phyloP scores from a whole-genome alignment of 2,329 filamentous ascomycete genomes.

The Colletotrichum scovillei region DNA sequence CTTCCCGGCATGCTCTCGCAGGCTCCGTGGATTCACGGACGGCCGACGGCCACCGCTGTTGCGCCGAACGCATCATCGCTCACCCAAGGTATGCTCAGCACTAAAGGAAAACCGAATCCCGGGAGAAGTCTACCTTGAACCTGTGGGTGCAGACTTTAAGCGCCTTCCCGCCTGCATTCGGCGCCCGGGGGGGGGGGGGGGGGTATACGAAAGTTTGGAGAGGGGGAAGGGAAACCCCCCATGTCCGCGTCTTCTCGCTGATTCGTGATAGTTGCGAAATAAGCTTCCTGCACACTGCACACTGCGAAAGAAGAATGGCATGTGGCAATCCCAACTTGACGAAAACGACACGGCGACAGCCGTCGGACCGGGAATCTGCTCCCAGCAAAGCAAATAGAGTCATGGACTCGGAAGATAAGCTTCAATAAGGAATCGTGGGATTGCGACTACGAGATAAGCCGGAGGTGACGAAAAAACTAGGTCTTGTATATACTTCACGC shows the following conservation, averaged over 20 bases:
- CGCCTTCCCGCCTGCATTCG: not conserved
- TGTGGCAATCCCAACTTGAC: not conserved
- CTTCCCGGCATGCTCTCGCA: conserved; percentile 16
- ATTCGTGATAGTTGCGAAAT: not conserved
- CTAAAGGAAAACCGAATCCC: not conserved
- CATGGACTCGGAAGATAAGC: not conserved
- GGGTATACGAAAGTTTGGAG: not conserved
- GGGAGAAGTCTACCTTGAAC: not conserved
- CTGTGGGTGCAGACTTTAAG: not conserved
- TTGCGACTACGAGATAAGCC: not conserved
- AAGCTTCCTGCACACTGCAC: not conserved
- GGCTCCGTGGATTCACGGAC: not conserved
- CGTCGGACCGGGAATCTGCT: not conserved
- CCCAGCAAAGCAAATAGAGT: not conserved
- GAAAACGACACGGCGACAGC: not conserved
- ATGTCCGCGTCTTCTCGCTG: not conserved
- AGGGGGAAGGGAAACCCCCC: not conserved
- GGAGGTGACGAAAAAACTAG: not conserved
- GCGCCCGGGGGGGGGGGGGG: too few species aligned
- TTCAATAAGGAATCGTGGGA: not conserved
- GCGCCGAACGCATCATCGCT: not conserved
- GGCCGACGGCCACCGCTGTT: not conserved
- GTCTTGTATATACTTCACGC: not conserved
- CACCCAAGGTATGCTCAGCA: not conserved
- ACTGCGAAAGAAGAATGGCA: not conserved